A percentile compares a stretch with the other conserved stretches of the same genome.
Conservation (phyloP, 2,329 filamentous ascomycete genomes). For the Fonsecaea monophora region DNA sequence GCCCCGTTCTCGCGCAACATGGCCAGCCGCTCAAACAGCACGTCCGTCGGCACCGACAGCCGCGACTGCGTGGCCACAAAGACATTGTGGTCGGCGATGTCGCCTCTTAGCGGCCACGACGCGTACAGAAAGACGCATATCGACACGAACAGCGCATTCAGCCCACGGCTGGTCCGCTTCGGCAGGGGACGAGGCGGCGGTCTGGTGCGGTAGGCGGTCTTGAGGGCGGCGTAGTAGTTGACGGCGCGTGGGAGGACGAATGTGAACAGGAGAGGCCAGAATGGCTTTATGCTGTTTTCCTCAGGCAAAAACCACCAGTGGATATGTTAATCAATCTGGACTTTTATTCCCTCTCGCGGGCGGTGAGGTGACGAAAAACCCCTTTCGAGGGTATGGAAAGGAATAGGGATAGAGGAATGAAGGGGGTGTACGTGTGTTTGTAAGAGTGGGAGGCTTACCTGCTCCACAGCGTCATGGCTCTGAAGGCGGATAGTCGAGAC, state of each 20-base stretch:
- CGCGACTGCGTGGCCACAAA: constrained; percentile 79
- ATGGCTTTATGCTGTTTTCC: constrained; percentile 39
- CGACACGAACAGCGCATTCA: constrained; percentile 62
- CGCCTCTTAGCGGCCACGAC: constrained; percentile 51
- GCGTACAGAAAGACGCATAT: constrained; percentile 62
- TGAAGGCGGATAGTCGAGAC: background rate
- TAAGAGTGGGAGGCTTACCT: constrained; percentile 9
- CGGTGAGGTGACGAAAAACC: background rate
- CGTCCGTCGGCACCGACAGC: constrained; percentile 81
- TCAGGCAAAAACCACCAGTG: background rate
- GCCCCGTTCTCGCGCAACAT: constrained; percentile 49
- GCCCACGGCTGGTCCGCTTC: constrained; percentile 45
- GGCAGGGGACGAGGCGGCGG: constrained; percentile 49
- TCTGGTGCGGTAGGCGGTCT: constrained; percentile 40
- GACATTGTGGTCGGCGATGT: constrained; percentile 68
- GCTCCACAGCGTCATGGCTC: constrained; percentile 21
- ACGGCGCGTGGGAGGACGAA: constrained; percentile 40
- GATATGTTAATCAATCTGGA: background rate
- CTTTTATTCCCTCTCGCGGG: background rate
- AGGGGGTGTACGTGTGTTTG: background rate
- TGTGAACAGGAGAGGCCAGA: constrained; percentile 41
- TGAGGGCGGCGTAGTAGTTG: constrained; percentile 37
- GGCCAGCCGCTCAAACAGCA: constrained; percentile 78
- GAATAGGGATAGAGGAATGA: background rate
- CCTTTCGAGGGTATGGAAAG: background rate